Percentiles rank a stretch among this genome's conserved stretches.
Evolutionary conservation across 306 rosid species (phyloP).

Genomic region (Datisca glomerata): DNA sequence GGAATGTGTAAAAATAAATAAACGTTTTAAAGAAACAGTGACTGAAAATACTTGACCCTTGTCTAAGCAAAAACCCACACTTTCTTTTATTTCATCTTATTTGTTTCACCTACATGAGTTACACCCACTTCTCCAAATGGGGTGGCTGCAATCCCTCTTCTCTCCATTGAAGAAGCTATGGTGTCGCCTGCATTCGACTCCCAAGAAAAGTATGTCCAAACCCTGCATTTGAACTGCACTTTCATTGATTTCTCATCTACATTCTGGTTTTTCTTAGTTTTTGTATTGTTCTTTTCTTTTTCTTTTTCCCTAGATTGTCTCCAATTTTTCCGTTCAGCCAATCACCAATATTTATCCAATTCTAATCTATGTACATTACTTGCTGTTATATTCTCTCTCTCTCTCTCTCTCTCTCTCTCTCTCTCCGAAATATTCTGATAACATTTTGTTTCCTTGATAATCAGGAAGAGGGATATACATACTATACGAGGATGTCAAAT

Average conservation of each 20-base stretch:
- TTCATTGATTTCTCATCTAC: background rate
- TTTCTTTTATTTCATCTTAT: conserved; percentile 8
- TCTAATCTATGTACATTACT: no score
- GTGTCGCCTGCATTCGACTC: conserved; percentile 60
- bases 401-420: background rate
- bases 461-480: conserved; percentile 87
- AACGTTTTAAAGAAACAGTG: conserved; percentile 20
- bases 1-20: conserved; percentile 22
- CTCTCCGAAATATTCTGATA: background rate
- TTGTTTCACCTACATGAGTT: conserved; percentile 29
- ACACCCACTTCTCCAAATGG: conserved; percentile 50
- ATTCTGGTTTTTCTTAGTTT: no score
- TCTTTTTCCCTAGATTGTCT: background rate
- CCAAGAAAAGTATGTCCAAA: conserved; percentile 47
- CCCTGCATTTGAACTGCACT: background rate
- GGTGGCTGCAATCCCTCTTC: conserved; percentile 86
- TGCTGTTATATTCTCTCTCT: background rate
- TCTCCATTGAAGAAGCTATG: conserved; percentile 84
- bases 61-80: conserved; percentile 42
- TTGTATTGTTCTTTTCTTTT: background rate
- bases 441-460: background rate
- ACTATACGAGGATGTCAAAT: conserved; percentile 80
- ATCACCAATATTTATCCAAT: no score
- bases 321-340: no score
- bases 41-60: conserved; percentile 46